Percentiles rank a stretch among this genome's conserved stretches.
Conservation (phyloP, 1,284 basidiomycete species). For the Pascua sp. region DNA sequence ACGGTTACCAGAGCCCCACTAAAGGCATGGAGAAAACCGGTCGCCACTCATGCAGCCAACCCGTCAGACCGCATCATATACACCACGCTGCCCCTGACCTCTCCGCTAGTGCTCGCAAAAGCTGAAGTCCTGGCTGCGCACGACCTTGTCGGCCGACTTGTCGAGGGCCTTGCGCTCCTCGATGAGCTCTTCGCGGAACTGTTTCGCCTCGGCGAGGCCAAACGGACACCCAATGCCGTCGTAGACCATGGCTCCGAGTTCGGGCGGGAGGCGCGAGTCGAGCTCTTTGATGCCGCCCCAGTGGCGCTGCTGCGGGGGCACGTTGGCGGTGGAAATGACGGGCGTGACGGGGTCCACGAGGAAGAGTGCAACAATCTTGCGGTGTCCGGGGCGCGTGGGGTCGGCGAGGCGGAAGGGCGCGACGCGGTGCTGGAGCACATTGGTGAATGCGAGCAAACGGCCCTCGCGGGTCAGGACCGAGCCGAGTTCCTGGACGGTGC, state of each 20-base stretch:
- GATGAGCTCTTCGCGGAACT: constrained; percentile 17
- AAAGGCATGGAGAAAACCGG: too few species aligned
- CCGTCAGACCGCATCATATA: too few species aligned
- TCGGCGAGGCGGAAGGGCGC: constrained; percentile 11
- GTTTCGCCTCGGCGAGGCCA: constrained; percentile 8
- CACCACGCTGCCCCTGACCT: too few species aligned
- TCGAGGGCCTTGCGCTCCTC: constrained; percentile 14
- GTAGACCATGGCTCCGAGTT: constrained; percentile 10
- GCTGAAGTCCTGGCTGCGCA: neutral
- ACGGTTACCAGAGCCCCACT: too few species aligned
- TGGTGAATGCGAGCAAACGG: constrained; percentile 12
- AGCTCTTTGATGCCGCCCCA: constrained; percentile 2
- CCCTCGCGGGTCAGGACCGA: neutral
- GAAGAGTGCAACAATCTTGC: constrained; percentile 22
- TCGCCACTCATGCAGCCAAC: too few species aligned
- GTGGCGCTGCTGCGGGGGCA: constrained; percentile 19
- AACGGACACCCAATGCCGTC: constrained; percentile 12
- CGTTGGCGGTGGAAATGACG: constrained; percentile 8
- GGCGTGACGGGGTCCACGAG: constrained; percentile 14
- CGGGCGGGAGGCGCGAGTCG: constrained; percentile 8
- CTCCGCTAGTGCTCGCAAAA: constrained; percentile 17
- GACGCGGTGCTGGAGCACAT: constrained; percentile 14
- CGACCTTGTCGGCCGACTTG: neutral
- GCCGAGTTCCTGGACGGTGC: constrained; percentile 1
- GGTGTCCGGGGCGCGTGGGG: constrained; percentile 9